Conservation (phyloP, 208 protist species). For the Leishmania guyanensis region DNA sequence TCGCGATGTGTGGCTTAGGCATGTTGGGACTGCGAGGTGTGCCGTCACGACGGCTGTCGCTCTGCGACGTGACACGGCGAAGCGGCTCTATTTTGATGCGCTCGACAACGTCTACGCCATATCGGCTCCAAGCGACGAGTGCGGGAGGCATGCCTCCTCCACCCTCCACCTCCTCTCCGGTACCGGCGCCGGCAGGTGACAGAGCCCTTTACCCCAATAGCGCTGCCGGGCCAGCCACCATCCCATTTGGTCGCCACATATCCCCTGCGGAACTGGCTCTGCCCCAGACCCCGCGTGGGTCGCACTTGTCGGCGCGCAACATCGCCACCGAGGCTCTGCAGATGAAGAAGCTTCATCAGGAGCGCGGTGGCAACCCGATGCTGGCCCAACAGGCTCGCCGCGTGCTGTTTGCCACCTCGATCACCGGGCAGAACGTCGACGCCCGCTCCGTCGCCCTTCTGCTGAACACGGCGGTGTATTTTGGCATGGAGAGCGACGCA, state of each 20-base stretch:
- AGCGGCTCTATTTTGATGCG: not conserved
- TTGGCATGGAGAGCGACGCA: slow-evolving; percentile 93
- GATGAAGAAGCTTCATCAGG: slow-evolving; percentile 93
- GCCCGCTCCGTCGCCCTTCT: slow-evolving; percentile 85
- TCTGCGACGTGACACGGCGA: slow-evolving; percentile 1
- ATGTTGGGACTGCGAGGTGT: not conserved
- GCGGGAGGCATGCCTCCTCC: slow-evolving; percentile 4
- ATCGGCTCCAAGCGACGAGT: slow-evolving; percentile 20
- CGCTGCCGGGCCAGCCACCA: slow-evolving; percentile 22
- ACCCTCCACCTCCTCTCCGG: slow-evolving; percentile 15
- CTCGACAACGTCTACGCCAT: not conserved
- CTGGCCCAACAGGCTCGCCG: slow-evolving; percentile 90
- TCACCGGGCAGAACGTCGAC: slow-evolving; percentile 83
- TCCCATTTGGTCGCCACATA: slow-evolving; percentile 32
- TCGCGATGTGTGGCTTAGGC: not conserved
- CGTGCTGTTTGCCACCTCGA: slow-evolving; percentile 90
- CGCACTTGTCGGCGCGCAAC: slow-evolving; percentile 84
- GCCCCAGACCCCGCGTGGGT: slow-evolving; percentile 66
- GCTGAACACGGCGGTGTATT: slow-evolving; percentile 93
- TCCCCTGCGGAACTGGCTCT: slow-evolving; percentile 71
- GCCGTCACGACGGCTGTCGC: not conserved
- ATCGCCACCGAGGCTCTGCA: slow-evolving; percentile 89
- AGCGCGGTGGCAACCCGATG: slow-evolving; percentile 90
- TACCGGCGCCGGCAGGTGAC: slow-evolving; percentile 11
- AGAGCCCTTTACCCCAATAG: slow-evolving; percentile 23